These are phyloP conservation scores for Saccharomycopsis oosterbeekiorum DNA, from an alignment of 805 yeast species.

Conservation along the genomic window DNA sequence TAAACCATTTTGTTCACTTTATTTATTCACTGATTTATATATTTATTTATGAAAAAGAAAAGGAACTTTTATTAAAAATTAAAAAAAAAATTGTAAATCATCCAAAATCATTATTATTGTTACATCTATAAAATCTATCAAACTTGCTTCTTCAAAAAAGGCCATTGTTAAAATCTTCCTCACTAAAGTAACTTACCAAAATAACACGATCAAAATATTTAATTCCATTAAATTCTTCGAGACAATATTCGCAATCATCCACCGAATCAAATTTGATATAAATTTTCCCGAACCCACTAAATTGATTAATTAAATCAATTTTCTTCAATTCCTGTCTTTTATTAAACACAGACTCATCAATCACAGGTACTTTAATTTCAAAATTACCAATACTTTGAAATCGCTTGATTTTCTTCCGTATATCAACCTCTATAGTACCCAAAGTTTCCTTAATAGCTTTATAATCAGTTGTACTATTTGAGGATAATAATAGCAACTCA, in stretches of 20 bases:
- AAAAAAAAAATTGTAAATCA: no score
- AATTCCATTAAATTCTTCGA: slow-evolving; percentile 51
- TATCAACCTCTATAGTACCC: slow-evolving; percentile 41
- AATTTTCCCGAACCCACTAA: slow-evolving; percentile 58
- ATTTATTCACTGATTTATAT: background rate
- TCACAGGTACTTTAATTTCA: slow-evolving; percentile 46
- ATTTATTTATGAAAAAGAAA: background rate
- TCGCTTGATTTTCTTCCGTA: slow-evolving; percentile 29
- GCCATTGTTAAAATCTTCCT: slow-evolving; percentile 42
- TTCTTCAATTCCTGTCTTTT: background rate
- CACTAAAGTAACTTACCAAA: slow-evolving; percentile 52
- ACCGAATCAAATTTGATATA: slow-evolving; percentile 52
- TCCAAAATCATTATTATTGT: background rate
- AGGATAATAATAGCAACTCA: background rate
- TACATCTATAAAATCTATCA: background rate
- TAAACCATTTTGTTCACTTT: background rate
- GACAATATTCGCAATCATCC: slow-evolving; percentile 45
- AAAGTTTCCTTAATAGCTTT: slow-evolving; percentile 38
- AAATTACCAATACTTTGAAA: slow-evolving; percentile 37
- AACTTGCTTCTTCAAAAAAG: slow-evolving; percentile 21
- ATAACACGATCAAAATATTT: slow-evolving; percentile 60
- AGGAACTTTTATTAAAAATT: background rate
- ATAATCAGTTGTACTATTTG: slow-evolving; percentile 28
- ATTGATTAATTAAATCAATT: slow-evolving; percentile 22
- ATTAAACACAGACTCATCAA: background rate